phyloP scores from a whole-genome alignment of 164 flowering plant genomes.

The grape (Vitis vinifera) region ASM3070453v1 NC_081821.1:18884001-18884500 shows the following conservation, averaged over 20 bases:
- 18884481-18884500: too few species aligned
- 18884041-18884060: conserved; percentile 36
- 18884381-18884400: conserved; percentile 30
- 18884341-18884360: conserved; percentile 6
- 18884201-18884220: conserved; percentile 32
- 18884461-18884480: too few species aligned
- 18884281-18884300: conserved; percentile 32
- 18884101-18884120: conserved; percentile 11
- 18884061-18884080: conserved; percentile 22
- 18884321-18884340: conserved; percentile 34
- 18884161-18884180: not conserved
- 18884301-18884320: conserved; percentile 21
- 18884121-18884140: conserved; percentile 33
- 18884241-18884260: conserved; percentile 31
- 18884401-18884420: conserved; percentile 18
- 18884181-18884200: conserved; percentile 26
- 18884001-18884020: conserved; percentile 19
- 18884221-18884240: conserved; percentile 42
- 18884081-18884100: conserved; percentile 37
- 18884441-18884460: too few species aligned
- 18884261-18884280: conserved; percentile 48
- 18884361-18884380: not conserved
- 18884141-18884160: conserved; percentile 34
- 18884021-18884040: conserved; percentile 14
- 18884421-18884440: too few species aligned